Percentiles rank a stretch among this genome's conserved stretches.
These are phyloP conservation scores for Mycena floridula DNA, from an alignment of 768 basidiomycete species.

Conservation along the genomic window DNA sequence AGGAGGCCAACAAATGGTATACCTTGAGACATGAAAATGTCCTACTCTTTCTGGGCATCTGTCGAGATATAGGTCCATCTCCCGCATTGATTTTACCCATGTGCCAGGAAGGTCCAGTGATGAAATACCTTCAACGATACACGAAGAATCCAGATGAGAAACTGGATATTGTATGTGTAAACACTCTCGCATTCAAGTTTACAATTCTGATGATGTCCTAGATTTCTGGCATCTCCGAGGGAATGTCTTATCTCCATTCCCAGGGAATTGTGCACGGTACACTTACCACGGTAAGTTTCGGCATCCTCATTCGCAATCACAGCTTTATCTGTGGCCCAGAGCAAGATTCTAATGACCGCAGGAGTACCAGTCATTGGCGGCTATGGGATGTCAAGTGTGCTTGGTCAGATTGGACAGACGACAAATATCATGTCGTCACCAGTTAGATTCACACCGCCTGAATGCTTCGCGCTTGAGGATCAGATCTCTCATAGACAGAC, in stretches of 20 bases:
- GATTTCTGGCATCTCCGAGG: slow-evolving; percentile 5
- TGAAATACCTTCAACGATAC: slow-evolving; percentile 5
- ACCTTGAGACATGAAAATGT: slow-evolving; percentile 7
- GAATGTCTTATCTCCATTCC: slow-evolving; percentile 12
- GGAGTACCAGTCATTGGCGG: slow-evolving; percentile 6
- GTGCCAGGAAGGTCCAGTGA: slow-evolving; percentile 6
- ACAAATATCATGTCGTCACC: slow-evolving; percentile 4
- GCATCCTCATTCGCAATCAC: too few relatives aligned
- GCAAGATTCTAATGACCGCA: slow-evolving; percentile 8
- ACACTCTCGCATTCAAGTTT: not conserved
- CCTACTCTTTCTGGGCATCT: slow-evolving; percentile 8
- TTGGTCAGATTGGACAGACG: not conserved
- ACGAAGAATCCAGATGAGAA: not conserved
- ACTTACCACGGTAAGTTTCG: slow-evolving; percentile 8
- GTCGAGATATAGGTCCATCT: slow-evolving; percentile 7
- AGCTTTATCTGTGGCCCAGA: slow-evolving; percentile 3
- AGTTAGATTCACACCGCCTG: slow-evolving; percentile 7
- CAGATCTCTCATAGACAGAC: not conserved
- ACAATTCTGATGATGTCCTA: not conserved
- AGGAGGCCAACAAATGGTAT: slow-evolving; percentile 6
- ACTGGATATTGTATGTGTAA: slow-evolving; percentile 6
- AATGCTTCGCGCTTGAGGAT: slow-evolving; percentile 5
- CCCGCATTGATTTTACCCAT: slow-evolving; percentile 9
- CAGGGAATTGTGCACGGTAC: slow-evolving; percentile 12
- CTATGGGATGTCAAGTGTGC: slow-evolving; percentile 4